A percentile compares a stretch with the other conserved stretches of the same genome.
phyloP scores from a whole-genome alignment of 108 stramenopile genomes.

The Mediolabrus comicus region DNA sequence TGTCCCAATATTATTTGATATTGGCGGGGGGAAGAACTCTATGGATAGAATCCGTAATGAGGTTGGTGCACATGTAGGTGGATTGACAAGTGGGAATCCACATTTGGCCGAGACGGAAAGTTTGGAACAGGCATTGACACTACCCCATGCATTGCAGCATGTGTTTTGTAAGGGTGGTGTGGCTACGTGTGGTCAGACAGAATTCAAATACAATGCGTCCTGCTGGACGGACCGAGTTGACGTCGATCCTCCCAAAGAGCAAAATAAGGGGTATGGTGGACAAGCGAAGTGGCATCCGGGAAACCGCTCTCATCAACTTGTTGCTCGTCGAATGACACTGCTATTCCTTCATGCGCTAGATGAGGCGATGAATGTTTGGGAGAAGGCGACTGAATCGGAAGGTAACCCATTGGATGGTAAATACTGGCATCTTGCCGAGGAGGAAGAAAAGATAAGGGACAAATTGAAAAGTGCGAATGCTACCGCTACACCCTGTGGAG shows the following conservation, averaged over 20 bases:
- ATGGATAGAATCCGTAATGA: slow-evolving; percentile 26
- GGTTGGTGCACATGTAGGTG: slow-evolving; percentile 40
- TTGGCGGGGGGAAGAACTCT: slow-evolving; percentile 30
- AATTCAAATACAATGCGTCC: slow-evolving; percentile 36
- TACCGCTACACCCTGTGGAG: slow-evolving; percentile 21
- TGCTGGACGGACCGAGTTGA: slow-evolving; percentile 55
- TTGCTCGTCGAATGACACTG: slow-evolving; percentile 45
- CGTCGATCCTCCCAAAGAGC: slow-evolving; percentile 16
- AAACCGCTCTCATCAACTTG: slow-evolving; percentile 35
- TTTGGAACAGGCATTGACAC: slow-evolving; percentile 7
- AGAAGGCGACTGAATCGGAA: slow-evolving; percentile 22
- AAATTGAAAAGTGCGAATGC: slow-evolving; percentile 19
- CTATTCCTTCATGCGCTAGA: slow-evolving; percentile 53
- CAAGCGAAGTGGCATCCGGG: slow-evolving; percentile 49
- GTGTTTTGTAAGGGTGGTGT: slow-evolving; percentile 23
- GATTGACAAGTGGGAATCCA: slow-evolving; percentile 17
- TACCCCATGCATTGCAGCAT: slow-evolving; percentile 22
- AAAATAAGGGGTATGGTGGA: slow-evolving; percentile 25
- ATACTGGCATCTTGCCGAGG: slow-evolving; percentile 45
- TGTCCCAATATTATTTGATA: slow-evolving; percentile 33
- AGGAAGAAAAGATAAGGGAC: slow-evolving; percentile 37
- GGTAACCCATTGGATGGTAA: slow-evolving; percentile 41
- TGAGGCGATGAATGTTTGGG: slow-evolving; percentile 45
- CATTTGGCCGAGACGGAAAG: slow-evolving; percentile 10
- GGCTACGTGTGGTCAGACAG: slow-evolving; percentile 2